Base-by-base conservation (phyloP, 1,284 basidiomycete genomes). In the Cutaneotrichosporon dermatis region DNA sequence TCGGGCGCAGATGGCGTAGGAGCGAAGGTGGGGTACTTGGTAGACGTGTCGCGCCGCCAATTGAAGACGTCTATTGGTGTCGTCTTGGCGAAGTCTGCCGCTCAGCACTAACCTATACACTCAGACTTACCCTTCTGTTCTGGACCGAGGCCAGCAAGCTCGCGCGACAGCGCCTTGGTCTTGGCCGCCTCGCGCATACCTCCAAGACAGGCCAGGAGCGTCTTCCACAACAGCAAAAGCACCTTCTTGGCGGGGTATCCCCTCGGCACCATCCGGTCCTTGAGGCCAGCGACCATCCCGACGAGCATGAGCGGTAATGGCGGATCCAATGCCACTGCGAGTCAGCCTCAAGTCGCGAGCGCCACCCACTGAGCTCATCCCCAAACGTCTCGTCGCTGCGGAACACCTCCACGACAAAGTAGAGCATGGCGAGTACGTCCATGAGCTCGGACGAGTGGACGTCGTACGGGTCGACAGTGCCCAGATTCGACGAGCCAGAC, bases 141-240 rank as follows among this genome's bases (percentile, higher is more conserved):
- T 4, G 82, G 72, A 4, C 85, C 83, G 33, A 94, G 79, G 1
- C 86, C 87, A 33, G 83, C 85, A 67, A 96, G 82, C 69, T 97
- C 91, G 57, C 96, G 84, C 1, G 90, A 86, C 3, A 97, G 81
- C 51, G 83, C 86, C 79, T 95, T 96, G 55, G 89, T 91, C 51
- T 91, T 85, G 7, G 82, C 81, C 35, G 92, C 83, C 67, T 99
- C 95, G 60, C 88, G 85, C 66, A 94, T 84, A 3, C 96, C 96
- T 37, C 96, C 96, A 67, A 94, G 88, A 74, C 91, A 95, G 37
- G 90, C 88, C 40, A 99, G 81, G 36, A 99, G 79, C 0, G 90
- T 88, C 78, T 99, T 99, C 96, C 96, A 99, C 1, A 97, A 80
- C 1, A 99, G 84, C n/a, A 99, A 84, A 13, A 99, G 83, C 3